These are phyloP conservation scores for Skeletonema costatum DNA, from an alignment of 108 stramenopile genomes.

Conservation along the genomic window DNA sequence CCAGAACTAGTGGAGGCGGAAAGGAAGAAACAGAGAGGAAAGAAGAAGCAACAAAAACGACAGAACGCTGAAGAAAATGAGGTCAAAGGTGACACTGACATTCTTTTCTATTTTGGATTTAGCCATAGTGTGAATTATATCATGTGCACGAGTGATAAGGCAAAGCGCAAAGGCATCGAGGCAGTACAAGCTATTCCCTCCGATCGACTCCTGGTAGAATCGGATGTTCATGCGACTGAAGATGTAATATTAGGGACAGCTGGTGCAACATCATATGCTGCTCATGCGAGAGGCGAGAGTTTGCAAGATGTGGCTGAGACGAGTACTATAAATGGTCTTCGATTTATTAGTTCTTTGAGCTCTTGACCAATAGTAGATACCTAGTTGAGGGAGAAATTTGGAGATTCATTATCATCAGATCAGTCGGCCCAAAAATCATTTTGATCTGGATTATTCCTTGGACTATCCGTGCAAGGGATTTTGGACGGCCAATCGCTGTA, in stretches of 20 bases:
- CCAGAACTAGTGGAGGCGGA: conserved; percentile 5
- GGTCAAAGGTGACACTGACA: not conserved
- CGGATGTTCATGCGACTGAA: conserved; percentile 67
- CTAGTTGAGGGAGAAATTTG: not conserved
- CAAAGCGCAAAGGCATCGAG: conserved; percentile 57
- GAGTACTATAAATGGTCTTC: conserved; percentile 52
- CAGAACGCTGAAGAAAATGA: not conserved
- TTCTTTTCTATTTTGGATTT: conserved; percentile 85
- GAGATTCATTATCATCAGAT: not conserved
- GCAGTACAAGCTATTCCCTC: conserved; percentile 68
- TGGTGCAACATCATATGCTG: conserved; percentile 69
- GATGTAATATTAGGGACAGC: conserved; percentile 75
- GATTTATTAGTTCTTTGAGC: conserved; percentile 42
- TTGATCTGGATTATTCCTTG: conserved; percentile 55
- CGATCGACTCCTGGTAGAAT: conserved; percentile 77
- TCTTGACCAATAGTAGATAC: not conserved
- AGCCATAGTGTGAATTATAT: conserved; percentile 76
- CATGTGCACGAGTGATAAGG: conserved; percentile 74
- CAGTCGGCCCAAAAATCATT: conserved; percentile 51
- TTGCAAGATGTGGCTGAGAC: conserved; percentile 36
- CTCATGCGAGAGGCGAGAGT: conserved; percentile 47
- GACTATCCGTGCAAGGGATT: conserved; percentile 64
- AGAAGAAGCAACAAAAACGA: conserved; percentile 2
- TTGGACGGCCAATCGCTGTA: conserved; percentile 83
- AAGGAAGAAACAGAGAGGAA: conserved; percentile 13